Base-by-base conservation (phyloP, 345 rosid genomes). In the Eucalyptus globulus region DNA sequence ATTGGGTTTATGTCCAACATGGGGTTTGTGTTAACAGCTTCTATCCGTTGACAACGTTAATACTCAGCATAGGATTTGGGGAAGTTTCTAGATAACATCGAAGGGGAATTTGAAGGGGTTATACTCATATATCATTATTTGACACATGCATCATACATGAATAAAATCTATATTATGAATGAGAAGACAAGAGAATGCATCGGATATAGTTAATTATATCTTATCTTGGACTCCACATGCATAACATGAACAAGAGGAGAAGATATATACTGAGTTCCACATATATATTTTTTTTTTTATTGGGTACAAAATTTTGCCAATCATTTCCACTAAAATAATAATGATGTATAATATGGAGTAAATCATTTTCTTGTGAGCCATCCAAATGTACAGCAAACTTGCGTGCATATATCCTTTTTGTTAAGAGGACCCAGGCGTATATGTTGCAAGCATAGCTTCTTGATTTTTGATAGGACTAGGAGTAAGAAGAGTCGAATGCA, bases 71-170 rank as follows among this genome's bases (percentile, higher is more conserved):
- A 37, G 1, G 14, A 40, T 76, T 16, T 19, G 27, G 47, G 47
- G 26, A 27, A 76, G 83, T 76, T 76, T 76, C 45, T 37, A 1
- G 1, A 37, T 72, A 21, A 72, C 19, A 10, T 21, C 14, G 0
- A 19, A 3, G 4, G 45, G 14, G 83, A 26, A 21, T 21, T 37
- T 2, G 3, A 43, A 37, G 27, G 14, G 0, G 1, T 21, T 11
- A 37, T 19, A 19, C 26, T 34, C 44, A 9, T 16, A 10, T 72
- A 17, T 22, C 9, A 72, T 72, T 11, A 76, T 19, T 2, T 21
- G 8, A 6, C 9, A 21, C 0, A 8, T 76, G 45, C 1, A 76
- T 37, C 3, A 1, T 21, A 40, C 3, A 40, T 0, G 15, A 4
- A 26, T 40, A 43, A 76, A 40, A 0, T 40, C 0, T 3, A 2